Evolutionary conservation across 768 basidiomycete genomes (phyloP), one percentile per base, ranked within the genome.

Genomic region (Exidia glandulosa): DNA sequence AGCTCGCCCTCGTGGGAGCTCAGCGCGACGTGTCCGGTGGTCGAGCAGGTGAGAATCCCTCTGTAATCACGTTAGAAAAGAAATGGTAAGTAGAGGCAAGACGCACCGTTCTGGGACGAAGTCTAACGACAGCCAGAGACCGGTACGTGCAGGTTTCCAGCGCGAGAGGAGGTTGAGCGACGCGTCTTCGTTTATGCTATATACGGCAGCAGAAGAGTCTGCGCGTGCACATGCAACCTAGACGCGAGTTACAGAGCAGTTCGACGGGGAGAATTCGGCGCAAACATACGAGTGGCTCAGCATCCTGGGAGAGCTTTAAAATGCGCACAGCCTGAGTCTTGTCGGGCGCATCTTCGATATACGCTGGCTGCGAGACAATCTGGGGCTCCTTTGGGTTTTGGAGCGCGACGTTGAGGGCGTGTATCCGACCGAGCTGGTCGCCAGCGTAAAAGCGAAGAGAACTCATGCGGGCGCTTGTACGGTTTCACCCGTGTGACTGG

Each of bases 351-450:
- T 72, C 69, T 57, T 71, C 66, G 4, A 76, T 55, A 31, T 32
- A 50, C 9, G 36, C 45, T 6, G 19, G 25, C 19, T 45, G 14
- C 23, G 9, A 10, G 25, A 10, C 32, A 2, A 47, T 60, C 29
- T 9, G 27, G 33, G 10, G 32, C 33, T 32, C 57, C 25, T 23
- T 70, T 62, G 12, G 63, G 50, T 12, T 69, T 66, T 19, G 72
- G 64, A 3, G 68, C 58, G 65, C 25, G 50, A 79, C 86, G 10
- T 65, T 72, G 59, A 88, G 66, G 7, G 81, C 71, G 72, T 90
- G 90, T 60, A 91, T 79, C 60, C 80, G 81, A 23, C 90, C 90
- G 32, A 88, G 81, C 63, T 89, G 86, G 72, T 92, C 90, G 63
- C 88, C 90, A 50, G 82, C 71, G 57, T 89, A 72, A 72, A 90